Evolutionary conservation across 495 filamentous ascomycete species (phyloP).

Genomic region (Articulospora tetracladia): DNA sequence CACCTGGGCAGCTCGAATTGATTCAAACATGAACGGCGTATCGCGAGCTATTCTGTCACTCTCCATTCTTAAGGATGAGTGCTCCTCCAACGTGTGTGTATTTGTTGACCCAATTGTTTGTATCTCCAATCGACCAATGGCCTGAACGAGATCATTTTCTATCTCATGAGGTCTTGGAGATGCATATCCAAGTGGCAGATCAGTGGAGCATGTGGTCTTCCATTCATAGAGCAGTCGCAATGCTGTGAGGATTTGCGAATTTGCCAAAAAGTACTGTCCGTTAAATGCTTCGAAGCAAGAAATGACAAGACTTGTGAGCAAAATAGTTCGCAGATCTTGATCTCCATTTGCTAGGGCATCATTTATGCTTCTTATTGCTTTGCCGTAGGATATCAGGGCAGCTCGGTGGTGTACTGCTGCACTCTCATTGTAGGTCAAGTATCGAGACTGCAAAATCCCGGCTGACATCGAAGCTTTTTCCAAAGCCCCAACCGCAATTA

Average conservation of each 20-base stretch:
- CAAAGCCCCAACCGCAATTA: background rate
- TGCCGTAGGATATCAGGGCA: background rate
- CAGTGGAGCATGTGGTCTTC: background rate
- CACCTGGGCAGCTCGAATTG: background rate
- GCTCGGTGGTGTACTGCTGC: background rate
- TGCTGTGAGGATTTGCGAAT: background rate
- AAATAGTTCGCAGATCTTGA: background rate
- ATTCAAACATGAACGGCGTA: background rate
- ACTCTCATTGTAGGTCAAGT: background rate
- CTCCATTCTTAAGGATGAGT: background rate
- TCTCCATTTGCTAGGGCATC: background rate
- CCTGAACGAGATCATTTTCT: constrained; percentile 4
- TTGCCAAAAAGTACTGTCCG: background rate
- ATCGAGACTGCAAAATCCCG: background rate
- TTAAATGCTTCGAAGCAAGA: background rate
- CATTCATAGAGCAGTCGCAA: background rate
- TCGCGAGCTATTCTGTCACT: background rate
- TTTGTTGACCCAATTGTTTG: background rate
- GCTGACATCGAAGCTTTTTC: background rate
- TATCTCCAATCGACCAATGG: constrained; percentile 1
- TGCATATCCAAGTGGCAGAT: background rate
- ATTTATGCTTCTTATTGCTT: background rate
- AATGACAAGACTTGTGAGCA: background rate
- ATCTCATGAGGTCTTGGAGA: background rate
- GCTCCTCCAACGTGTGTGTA: background rate